Evolutionary conservation across 2,329 filamentous ascomycete species (phyloP), one percentile per base, ranked within the genome.

Genomic region (Nannizziopsis arthrosporioides): DNA sequence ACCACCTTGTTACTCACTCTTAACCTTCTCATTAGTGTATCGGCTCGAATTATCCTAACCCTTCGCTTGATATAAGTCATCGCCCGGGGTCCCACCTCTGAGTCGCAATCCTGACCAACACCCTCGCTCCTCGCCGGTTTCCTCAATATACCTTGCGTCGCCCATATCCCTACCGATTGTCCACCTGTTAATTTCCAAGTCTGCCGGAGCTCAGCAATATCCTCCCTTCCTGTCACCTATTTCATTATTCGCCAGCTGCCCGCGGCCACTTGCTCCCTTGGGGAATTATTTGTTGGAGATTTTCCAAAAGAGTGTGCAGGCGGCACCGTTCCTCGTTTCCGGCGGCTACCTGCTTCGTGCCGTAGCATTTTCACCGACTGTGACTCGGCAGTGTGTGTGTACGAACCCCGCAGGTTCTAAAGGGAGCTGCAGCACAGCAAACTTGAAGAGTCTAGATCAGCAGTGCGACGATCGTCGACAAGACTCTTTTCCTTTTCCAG

Each of bases 391-490:
- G n/a, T 30, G 14, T n/a, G 14, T n/a, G 18, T 11, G 18, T 12
- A 27, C 9, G 17, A 40, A 40, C 44, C 44, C 44, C 44, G 35
- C 44, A 46, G 35, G 36, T 40, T 18, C 35, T 4, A 46, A 39
- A 40, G 8, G 8, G n/a, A 46, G 36, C 44, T 46, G 44, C 44
- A 46, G 44, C 44, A 40, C 44, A 46, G 44, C 44, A 46, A 46
- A 46, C 44, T 40, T 40, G 34, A 31, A 35, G 27, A 46, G 27
- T 46, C 44, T 34, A 46, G 44, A 46, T 46, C 44, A 22, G 27
- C 44, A 14, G 44, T 46, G 36, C 44, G 14, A 46, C 44, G 34
- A 32, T 39, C 36, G n/a, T 14, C 22, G 22, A 40, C 36, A 32
- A 32, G 12, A 40, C 44, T 36, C 44, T 27, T 19, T 40, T 17